Conservation (phyloP, 805 yeast species). For the Millerago galiae region DNA sequence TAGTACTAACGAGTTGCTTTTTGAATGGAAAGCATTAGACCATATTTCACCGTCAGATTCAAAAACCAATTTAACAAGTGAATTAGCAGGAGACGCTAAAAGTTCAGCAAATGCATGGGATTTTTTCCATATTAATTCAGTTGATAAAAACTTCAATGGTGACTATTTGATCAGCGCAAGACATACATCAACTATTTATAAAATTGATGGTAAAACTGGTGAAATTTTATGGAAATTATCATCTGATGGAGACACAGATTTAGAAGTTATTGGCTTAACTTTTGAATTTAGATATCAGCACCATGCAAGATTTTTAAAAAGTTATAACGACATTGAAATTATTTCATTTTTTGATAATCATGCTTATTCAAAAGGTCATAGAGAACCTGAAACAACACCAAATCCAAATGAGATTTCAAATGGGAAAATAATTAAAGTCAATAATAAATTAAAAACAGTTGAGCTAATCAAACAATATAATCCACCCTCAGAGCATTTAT, state of each 20-base stretch:
- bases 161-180: conserved; percentile 32
- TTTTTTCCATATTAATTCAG: conserved; percentile 34
- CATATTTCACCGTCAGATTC: conserved; percentile 30
- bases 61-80: conserved; percentile 25
- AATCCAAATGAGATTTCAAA: conserved; percentile 23
- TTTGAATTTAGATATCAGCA: conserved; percentile 31
- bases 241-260: background rate
- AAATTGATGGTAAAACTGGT: conserved; percentile 31
- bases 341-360: conserved; percentile 33
- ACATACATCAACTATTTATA: conserved; percentile 29
- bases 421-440: conserved; percentile 31
- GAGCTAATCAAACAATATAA: conserved; percentile 22
- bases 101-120: conserved; percentile 29
- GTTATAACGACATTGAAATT: conserved; percentile 18
- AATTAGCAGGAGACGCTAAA: conserved; percentile 30
- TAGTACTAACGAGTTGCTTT: conserved; percentile 29
- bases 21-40: conserved; percentile 24
- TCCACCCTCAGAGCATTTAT: conserved; percentile 21
- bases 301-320: conserved; percentile 26
- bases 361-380: conserved; percentile 31
- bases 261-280: background rate
- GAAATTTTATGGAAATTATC: conserved; percentile 29
- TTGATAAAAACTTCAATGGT: conserved; percentile 30
- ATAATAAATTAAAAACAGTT: conserved; percentile 25
- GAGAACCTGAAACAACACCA: conserved; percentile 21